Conservation (phyloP, 73 alveolate genomes). For the Symbiodinium pilosum region DNA sequence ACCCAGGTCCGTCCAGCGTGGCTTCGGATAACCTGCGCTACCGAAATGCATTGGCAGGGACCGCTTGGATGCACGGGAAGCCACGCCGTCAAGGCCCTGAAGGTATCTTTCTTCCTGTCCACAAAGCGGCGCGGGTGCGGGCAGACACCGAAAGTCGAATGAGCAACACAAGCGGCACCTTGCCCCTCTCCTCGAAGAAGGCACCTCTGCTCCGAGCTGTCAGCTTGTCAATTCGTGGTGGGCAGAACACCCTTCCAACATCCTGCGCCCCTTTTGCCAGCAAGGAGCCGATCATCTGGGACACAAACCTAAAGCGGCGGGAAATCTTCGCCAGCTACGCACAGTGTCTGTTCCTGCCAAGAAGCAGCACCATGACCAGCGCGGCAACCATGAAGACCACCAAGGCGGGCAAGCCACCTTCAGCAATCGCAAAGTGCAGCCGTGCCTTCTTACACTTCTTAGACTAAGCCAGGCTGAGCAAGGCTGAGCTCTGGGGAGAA, state of each 20-base stretch:
- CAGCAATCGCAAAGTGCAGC: no score
- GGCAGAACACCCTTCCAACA: no score
- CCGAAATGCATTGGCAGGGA: no score
- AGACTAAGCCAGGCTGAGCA: no score
- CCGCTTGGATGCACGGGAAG: no score
- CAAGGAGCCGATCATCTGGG: not conserved
- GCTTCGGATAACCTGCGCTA: not conserved
- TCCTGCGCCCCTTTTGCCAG: not conserved
- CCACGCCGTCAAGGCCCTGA: not conserved
- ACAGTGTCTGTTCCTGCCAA: not conserved
- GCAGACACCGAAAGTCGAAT: not conserved
- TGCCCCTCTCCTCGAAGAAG: not conserved
- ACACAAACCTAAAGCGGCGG: not conserved
- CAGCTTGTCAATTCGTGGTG: not conserved
- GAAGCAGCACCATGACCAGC: not conserved
- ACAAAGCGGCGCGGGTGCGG: not conserved
- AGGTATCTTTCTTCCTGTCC: not conserved
- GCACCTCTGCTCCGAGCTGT: not conserved
- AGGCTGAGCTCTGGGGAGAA: not conserved
- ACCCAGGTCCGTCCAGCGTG: not conserved
- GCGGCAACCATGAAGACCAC: constrained; percentile 7
- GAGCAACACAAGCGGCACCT: not conserved
- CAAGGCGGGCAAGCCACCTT: not conserved
- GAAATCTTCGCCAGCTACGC: no score
- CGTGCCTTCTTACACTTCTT: no score